phyloP scores from a whole-genome alignment of 495 filamentous ascomycete species.

The Aspergillus indologenus region DNA sequence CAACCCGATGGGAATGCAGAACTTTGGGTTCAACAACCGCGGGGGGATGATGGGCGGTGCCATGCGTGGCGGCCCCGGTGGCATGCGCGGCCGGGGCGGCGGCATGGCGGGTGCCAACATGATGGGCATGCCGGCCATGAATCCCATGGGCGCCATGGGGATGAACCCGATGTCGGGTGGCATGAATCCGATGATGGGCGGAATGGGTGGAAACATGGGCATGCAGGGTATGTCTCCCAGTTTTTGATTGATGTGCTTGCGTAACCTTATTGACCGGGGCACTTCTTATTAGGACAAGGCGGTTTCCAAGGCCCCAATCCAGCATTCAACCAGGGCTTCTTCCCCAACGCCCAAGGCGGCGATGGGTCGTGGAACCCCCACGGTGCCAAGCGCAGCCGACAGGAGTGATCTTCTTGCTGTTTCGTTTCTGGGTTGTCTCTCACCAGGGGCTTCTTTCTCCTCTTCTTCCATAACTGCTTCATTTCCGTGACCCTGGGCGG shows the following conservation, averaged over 20 bases:
- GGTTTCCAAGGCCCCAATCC: constrained; percentile 67
- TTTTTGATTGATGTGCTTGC: constrained; percentile 28
- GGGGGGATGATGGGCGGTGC: constrained; percentile 62
- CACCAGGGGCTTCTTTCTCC: background rate
- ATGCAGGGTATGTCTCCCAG: constrained; percentile 52
- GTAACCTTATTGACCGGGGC: background rate
- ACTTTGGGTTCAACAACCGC: constrained; percentile 60
- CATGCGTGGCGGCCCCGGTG: constrained; percentile 64
- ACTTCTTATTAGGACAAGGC: constrained; percentile 32
- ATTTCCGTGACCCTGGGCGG: background rate
- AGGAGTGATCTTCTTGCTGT: constrained; percentile 41
- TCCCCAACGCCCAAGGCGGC: constrained; percentile 57
- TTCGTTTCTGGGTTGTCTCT: background rate
- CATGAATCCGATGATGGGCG: constrained; percentile 56
- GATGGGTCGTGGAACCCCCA: constrained; percentile 79
- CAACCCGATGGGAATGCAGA: constrained; percentile 55
- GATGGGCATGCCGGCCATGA: constrained; percentile 54
- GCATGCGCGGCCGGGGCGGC: constrained; percentile 69
- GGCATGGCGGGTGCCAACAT: constrained; percentile 49
- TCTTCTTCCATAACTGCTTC: background rate
- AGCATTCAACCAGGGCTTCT: constrained; percentile 81
- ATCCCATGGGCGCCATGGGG: constrained; percentile 58
- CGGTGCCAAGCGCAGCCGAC: constrained; percentile 73
- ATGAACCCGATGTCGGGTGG: constrained; percentile 59
- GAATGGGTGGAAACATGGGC: constrained; percentile 58